Conservation (phyloP, 805 yeast species). For the Metschnikowia reukaufii region DNA sequence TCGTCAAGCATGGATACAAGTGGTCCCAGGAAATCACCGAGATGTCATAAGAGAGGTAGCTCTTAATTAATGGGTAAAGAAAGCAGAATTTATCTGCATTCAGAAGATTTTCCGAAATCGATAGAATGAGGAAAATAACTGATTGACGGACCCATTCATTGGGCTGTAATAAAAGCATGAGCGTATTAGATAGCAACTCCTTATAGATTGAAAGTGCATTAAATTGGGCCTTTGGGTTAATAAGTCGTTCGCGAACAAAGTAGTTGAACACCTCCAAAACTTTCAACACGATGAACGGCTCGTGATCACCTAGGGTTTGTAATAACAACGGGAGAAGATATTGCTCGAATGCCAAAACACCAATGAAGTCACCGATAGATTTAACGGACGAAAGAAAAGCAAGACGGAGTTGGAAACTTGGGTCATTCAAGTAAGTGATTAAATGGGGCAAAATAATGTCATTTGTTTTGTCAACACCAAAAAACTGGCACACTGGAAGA, state of each 20-base stretch:
- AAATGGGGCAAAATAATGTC: conserved; percentile 87
- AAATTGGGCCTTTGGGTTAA: conserved; percentile 37
- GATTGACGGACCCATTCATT: conserved; percentile 81
- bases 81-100: conserved; percentile 83
- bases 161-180: conserved; percentile 75
- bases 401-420: conserved; percentile 62
- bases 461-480: conserved; percentile 85
- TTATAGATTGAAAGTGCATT: conserved; percentile 39
- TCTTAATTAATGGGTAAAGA: conserved; percentile 75
- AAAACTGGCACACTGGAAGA: conserved; percentile 73
- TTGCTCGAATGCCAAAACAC: conserved; percentile 79
- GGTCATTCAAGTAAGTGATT: conserved; percentile 87
- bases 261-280: conserved; percentile 50
- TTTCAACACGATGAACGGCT: conserved; percentile 73
- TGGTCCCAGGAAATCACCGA: conserved; percentile 64
- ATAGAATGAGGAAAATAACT: conserved; percentile 57
- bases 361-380: conserved; percentile 75
- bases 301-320: conserved; percentile 81
- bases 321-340: conserved; percentile 81
- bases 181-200: conserved; percentile 33
- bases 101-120: conserved; percentile 60
- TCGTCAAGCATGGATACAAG: conserved; percentile 64
- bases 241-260: conserved; percentile 32
- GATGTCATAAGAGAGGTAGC: conserved; percentile 76
- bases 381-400: conserved; percentile 72